A percentile compares a stretch with the other conserved stretches of the same genome.
Evolutionary conservation across 2,329 filamentous ascomycete species (phyloP).

Genomic region (Amphichorda felina): DNA sequence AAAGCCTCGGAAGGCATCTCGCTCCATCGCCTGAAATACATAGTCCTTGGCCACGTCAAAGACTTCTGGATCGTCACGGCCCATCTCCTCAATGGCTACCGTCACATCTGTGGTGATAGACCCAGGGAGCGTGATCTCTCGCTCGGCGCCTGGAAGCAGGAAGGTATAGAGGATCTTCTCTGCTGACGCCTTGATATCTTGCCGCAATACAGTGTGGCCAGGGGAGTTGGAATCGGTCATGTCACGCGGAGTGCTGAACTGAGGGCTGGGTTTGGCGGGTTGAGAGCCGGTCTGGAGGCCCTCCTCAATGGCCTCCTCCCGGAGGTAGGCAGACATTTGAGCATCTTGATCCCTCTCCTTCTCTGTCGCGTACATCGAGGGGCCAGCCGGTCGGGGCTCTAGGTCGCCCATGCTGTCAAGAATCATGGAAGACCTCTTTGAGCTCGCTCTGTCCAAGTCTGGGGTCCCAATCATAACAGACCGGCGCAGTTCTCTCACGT

Average conservation of each 20-base stretch:
- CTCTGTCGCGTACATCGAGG: constrained; percentile 51
- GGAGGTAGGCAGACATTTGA: constrained; percentile 81
- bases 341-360: constrained; percentile 74
- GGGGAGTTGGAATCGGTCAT: constrained; percentile 71
- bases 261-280: constrained; percentile 34
- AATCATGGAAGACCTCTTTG: constrained; percentile 74
- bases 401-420: constrained; percentile 64
- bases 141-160: constrained; percentile 84
- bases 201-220: constrained; percentile 69
- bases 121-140: constrained; percentile 88
- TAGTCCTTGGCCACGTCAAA: constrained; percentile 98
- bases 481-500: constrained; percentile 86
- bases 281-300: constrained; percentile 36
- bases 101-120: constrained; percentile 81
- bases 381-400: constrained; percentile 44
- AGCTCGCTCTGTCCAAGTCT: constrained; percentile 69
- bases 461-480: constrained; percentile 90
- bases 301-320: constrained; percentile 50
- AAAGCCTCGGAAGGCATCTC: constrained; percentile 97
- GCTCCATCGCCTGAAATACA: constrained; percentile 98
- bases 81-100: constrained; percentile 76
- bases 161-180: constrained; percentile 99
- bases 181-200: constrained; percentile 84
- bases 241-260: constrained; percentile 49
- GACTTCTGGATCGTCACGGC: constrained; percentile 90